Conservation (phyloP, 2,329 filamentous ascomycete species). For the Calonectria pteridis region DNA sequence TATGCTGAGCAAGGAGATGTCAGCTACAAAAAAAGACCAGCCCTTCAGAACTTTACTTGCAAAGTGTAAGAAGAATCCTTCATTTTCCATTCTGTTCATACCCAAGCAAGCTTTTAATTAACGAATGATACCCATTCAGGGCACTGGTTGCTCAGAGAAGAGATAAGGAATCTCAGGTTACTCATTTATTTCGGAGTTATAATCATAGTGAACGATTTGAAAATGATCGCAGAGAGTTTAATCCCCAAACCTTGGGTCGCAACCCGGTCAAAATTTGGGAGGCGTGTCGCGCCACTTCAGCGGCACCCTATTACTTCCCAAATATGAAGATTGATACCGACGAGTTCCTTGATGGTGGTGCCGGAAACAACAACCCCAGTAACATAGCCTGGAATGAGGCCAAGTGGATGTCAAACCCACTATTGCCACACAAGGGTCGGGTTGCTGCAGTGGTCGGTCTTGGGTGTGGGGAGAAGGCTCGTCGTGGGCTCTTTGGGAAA, state of each 20-base stretch:
- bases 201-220: not conserved
- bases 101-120: too few species aligned
- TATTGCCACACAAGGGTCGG: not conserved
- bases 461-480: not conserved
- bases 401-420: constrained; percentile 1
- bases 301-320: constrained; percentile 3
- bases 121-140: not conserved
- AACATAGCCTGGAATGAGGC: constrained; percentile 10
- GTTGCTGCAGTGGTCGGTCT: not conserved
- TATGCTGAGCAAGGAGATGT: not conserved
- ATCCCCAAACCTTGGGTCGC: not conserved
- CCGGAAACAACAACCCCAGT: constrained; percentile 4
- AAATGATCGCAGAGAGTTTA: not conserved
- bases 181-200: constrained; percentile 4
- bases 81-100: not conserved
- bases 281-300: not conserved
- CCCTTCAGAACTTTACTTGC: not conserved
- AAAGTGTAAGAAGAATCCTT: not conserved
- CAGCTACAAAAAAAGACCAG: not conserved
- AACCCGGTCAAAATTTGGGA: not conserved
- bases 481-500: not conserved
- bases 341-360: constrained; percentile 6
- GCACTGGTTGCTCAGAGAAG: not conserved
- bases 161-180: not conserved
- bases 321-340: not conserved